Evolutionary conservation across 1,284 basidiomycete species (phyloP).

Genomic region (Mycosarcoma maydis): DNA sequence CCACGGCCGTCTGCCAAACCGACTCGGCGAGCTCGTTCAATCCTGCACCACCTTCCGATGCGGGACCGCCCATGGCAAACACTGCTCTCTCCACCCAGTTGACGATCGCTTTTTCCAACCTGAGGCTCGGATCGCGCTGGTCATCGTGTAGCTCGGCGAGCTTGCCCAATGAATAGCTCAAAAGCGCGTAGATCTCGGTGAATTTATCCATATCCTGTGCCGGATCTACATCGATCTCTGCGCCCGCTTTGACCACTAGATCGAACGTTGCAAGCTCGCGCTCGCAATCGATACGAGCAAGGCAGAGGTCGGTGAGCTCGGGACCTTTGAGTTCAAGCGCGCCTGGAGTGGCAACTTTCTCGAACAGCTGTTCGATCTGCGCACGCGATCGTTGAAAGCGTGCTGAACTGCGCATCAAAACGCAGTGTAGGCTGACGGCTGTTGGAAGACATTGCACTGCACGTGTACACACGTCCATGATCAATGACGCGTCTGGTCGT

Average conservation of each 20-base stretch:
- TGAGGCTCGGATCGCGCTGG: constrained; percentile 33
- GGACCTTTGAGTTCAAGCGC: constrained; percentile 26
- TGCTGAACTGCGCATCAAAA: constrained; percentile 47
- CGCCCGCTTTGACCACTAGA: constrained; percentile 20
- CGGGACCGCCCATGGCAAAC: constrained; percentile 34
- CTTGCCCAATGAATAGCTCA: constrained; percentile 41
- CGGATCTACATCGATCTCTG: constrained; percentile 29
- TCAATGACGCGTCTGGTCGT: constrained; percentile 32
- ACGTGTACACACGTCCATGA: constrained; percentile 41
- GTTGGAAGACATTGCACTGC: constrained; percentile 49
- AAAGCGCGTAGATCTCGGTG: constrained; percentile 56
- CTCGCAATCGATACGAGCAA: constrained; percentile 61
- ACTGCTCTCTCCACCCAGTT: constrained; percentile 57
- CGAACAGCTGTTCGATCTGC: constrained; percentile 54
- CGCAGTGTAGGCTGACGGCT: constrained; percentile 40
- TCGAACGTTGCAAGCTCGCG: constrained; percentile 47
- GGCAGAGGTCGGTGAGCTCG: constrained; percentile 48
- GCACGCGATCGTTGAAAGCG: constrained; percentile 42
- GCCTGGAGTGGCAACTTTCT: constrained; percentile 25
- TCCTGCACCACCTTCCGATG: constrained; percentile 40
- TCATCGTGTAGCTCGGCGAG: constrained; percentile 14
- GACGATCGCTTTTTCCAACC: constrained; percentile 45
- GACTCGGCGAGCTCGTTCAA: constrained; percentile 53
- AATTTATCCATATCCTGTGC: constrained; percentile 56
- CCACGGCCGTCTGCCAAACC: constrained; percentile 53